Evolutionary conservation across 106 monocot genomes (phyloP), one percentile per base, ranked within the genome.

Genomic region (Dioscorea alata): DNA sequence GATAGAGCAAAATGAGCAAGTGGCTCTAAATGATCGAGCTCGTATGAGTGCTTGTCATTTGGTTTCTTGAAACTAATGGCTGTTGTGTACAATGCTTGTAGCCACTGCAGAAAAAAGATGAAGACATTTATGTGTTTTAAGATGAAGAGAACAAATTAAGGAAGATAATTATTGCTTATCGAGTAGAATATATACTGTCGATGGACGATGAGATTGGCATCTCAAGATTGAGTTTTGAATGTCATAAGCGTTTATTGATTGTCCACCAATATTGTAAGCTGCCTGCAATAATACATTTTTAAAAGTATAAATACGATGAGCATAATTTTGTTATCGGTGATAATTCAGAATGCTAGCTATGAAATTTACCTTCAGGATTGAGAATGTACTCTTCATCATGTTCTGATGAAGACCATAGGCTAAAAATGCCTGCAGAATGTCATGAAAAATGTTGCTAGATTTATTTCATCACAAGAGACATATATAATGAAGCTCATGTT

Each of bases 1-100:
- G 68, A 89, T 71, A 96, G 79, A 73, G 86, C 92, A 65, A 96
- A 96, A 74, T 96, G 86, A 34, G 78, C 82, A 54, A 92, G 82
- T 31, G 96, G 84, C 69, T 89, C 82, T 0, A 77, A 77, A 23
- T 23, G 68, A 69, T 80, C 67, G 73, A 94, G 81, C 19, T 88
- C 71, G 79, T 82, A 89, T 42, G 54, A 61, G 79, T 92, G 86
- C 53, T 33, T 80, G 31, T 50, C 74, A 57, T 82, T 78, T 50
- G 60, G 59, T 49, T 48, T 77, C 64, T 33, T 78, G 19, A 74
- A 75, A 64, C 73, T 90, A 33, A 42, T 42, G 42, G 75, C 12
- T 49, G 78, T 74, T 53, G 78, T 53, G 9, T 85, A 77, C 17
- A 91, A 63, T 2, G 58, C 32, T 0, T 60, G 65, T 19, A 76